Base-by-base conservation (phyloP, 352 stramenopile genomes). In the Phytophthora agathidicida region DNA sequence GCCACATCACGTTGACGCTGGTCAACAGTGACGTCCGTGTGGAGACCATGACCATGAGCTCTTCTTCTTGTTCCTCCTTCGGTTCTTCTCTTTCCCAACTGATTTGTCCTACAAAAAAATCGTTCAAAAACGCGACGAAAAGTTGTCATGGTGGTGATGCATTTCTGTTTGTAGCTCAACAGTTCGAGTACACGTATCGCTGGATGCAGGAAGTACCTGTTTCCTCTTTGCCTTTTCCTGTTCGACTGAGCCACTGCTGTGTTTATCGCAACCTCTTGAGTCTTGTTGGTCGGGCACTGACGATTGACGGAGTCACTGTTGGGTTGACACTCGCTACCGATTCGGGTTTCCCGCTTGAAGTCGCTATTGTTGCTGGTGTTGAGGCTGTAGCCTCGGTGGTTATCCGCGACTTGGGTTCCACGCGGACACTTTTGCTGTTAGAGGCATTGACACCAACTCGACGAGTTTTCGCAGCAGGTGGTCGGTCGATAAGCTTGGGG, bases 191-290 rank as follows among this genome's bases (percentile, higher is more conserved):
- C n/a, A n/a, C n/a, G 5, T 20, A 26, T 48, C 23, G 24, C 35
- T 32, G 1, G 23, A 48, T 49, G 26, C 14, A 26, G 17, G 32
- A 13, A 20, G 32, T n/a, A 38, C 32, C 23, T 32, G 14, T 20
- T 46, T 45, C 23, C n/a, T 20, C 19, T 13, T 22, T 46, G 20
- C 19, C 8, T 4, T 16, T 6, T 22, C 8, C 31, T 16, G 31
- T 17, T 11, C 22, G 5, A 36, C 16, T 37, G 17, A n/a, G n/a
- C n/a, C n/a, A n/a, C n/a, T n/a, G 13, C 13, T 46, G 16, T 4
- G 23, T 3, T 66, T 47, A 79, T 19, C 70, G 52, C 26, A 79
- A 42, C 30, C 62, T 65, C 55, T 75, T 79, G 28, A 79, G 63
- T 27, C 65, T 53, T 22, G 66, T 68, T 13, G 65, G 56, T 38